phyloP scores from a whole-genome alignment of 2,329 filamentous ascomycete species.

The Rhynchosporium agropyri region DNA sequence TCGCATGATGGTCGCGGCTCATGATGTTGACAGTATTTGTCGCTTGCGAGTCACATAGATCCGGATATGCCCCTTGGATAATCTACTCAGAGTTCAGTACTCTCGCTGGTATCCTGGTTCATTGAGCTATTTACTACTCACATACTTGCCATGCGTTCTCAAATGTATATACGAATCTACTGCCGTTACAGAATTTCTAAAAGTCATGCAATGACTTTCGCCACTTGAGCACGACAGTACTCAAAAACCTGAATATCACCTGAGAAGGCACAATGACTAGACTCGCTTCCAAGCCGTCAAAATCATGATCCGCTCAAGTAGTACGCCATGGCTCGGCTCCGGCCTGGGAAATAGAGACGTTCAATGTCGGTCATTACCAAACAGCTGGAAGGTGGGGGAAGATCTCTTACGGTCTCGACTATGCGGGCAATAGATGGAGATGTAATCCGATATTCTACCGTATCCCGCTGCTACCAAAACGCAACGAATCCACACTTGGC shows the following conservation, averaged over 20 bases:
- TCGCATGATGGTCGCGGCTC: no score
- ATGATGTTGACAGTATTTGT: background rate
- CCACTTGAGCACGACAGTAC: no score
- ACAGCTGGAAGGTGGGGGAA: slow-evolving; percentile 4
- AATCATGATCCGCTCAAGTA: background rate
- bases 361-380: background rate
- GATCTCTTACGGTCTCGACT: no score
- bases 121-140: no score
- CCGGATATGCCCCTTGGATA: background rate
- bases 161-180: no score
- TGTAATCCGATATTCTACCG: slow-evolving; percentile 7
- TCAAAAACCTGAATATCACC: no score
- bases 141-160: no score
- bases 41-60: background rate
- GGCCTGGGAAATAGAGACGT: background rate
- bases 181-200: no score
- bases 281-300: background rate
- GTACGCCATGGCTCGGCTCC: background rate
- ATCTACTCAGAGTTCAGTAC: no score
- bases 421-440: background rate
- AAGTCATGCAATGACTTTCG: no score
- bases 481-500: background rate
- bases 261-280: no score
- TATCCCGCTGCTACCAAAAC: background rate
- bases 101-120: no score